Base-by-base conservation (phyloP, 2,329 filamentous ascomycete genomes). In the Xylariaceae sp. region DNA sequence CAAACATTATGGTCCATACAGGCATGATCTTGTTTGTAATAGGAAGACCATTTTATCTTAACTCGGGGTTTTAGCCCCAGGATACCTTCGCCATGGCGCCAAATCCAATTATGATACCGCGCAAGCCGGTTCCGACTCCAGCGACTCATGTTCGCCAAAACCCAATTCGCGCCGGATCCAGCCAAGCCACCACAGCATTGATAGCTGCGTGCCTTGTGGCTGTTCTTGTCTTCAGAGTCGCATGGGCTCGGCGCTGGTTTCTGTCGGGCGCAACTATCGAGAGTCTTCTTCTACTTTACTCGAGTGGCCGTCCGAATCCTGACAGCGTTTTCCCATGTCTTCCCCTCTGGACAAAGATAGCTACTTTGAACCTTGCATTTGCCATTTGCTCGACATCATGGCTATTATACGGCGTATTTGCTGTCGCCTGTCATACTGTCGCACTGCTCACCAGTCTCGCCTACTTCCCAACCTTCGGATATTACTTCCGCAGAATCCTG, bases 301-400 rank as follows among this genome's bases (percentile, higher is more conserved):
- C 34, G 10, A 53, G 66, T 6, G 68, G 67, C 17, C 60, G 67
- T 23, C 45, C 44, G 6, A 49, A 54, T 19, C 59, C 57, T 2
- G 48, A 64, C 36, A 66, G 73, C 12, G 63, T 76, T 16, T 50
- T 77, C 10, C 65, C 70, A 2, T 62, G 60, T 20, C 56, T 73
- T 22, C 71, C 71, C 2, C 53, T 76, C 2, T 76, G 73, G 72
- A 66, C 70, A 1, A 51, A 75, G 2, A 61, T 77, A 40, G 58
- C 69, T 2, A 68, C 67, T 0, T 50, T 76, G 21, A 74, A 76
- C 49, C 56, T 76, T 3, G 49, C 62, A 0, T 77, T 76, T 53
- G 65, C 67, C 2, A 60, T 77, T 10, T 68, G 64, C 37, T 65
- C 73, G 11, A 77, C 73, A 12, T 77, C 74, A 52, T 77, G 75